Evolutionary conservation across 140 eudicot species (phyloP).

Genomic region (Oenanthe javanica): DNA sequence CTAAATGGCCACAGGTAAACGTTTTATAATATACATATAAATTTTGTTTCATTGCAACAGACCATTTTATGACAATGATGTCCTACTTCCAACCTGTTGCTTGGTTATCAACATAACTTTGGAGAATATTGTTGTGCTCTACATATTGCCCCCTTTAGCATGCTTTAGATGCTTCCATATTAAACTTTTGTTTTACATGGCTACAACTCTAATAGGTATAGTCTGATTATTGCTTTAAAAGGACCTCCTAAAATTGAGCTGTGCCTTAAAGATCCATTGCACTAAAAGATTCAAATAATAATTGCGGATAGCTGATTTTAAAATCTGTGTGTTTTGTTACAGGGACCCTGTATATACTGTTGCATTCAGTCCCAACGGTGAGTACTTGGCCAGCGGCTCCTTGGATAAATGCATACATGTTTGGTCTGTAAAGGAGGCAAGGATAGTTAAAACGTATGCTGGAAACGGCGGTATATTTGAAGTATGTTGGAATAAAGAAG

Average conservation of each 20-base stretch:
- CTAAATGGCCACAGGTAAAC: constrained; percentile 84
- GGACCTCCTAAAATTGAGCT: background rate
- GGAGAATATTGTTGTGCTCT: background rate
- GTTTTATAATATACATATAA: background rate
- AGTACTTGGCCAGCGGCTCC: constrained; percentile 88
- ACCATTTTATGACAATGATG: background rate
- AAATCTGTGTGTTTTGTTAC: background rate
- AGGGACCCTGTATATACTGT: constrained; percentile 95
- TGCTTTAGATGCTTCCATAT: background rate
- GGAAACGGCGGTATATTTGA: constrained; percentile 94
- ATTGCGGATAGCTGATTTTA: no score
- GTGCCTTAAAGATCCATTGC: background rate
- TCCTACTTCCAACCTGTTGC: background rate
- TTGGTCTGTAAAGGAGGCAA: constrained; percentile 91
- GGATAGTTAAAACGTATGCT: constrained; percentile 60
- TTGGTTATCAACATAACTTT: background rate
- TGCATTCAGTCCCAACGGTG: constrained; percentile 93
- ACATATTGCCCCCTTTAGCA: background rate
- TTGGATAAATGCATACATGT: constrained; percentile 74
- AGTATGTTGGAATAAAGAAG: constrained; percentile 97
- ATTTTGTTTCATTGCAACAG: background rate
- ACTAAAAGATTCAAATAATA: background rate
- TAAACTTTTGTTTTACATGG: background rate
- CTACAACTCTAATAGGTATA: background rate
- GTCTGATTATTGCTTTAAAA: background rate